These are phyloP conservation scores for Yamadazyma songkhlaensis DNA, from an alignment of 1,139 yeast genomes.

Conservation along the genomic window DNA sequence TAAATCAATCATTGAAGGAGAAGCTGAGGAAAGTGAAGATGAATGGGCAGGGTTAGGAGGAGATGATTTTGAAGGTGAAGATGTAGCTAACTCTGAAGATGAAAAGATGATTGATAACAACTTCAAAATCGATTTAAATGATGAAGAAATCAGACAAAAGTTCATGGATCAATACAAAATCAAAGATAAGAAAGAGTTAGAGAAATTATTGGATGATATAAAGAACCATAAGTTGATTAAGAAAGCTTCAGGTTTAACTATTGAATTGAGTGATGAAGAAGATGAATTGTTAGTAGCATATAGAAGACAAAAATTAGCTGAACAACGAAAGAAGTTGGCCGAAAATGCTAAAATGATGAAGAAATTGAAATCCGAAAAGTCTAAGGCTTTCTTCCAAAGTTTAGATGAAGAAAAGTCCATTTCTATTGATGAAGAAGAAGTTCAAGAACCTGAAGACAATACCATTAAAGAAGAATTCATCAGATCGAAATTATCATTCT, in stretches of 20 bases:
- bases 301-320: constrained; percentile 49
- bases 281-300: constrained; percentile 56
- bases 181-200: constrained; percentile 68
- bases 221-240: constrained; percentile 79
- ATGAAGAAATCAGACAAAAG: constrained; percentile 57
- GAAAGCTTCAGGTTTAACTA: constrained; percentile 52
- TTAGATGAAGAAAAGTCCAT: constrained; percentile 47
- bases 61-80: constrained; percentile 69
- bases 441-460: constrained; percentile 9
- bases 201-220: constrained; percentile 74
- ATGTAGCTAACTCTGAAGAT: constrained; percentile 67
- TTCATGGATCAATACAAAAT: constrained; percentile 67
- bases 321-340: constrained; percentile 54
- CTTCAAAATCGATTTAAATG: constrained; percentile 55
- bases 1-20: constrained; percentile 64
- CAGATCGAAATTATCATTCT: constrained; percentile 61
- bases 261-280: constrained; percentile 68
- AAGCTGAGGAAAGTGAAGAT: constrained; percentile 96
- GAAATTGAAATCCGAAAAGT: constrained; percentile 49
- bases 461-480: constrained; percentile 55
- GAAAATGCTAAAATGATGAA: constrained; percentile 52
- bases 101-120: constrained; percentile 81
- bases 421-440: constrained; percentile 21
- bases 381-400: constrained; percentile 72
- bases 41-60: constrained; percentile 95